These are phyloP conservation scores for Sporobolomyces phaffii DNA, from an alignment of 768 basidiomycete species.

Conservation along the genomic window DNA sequence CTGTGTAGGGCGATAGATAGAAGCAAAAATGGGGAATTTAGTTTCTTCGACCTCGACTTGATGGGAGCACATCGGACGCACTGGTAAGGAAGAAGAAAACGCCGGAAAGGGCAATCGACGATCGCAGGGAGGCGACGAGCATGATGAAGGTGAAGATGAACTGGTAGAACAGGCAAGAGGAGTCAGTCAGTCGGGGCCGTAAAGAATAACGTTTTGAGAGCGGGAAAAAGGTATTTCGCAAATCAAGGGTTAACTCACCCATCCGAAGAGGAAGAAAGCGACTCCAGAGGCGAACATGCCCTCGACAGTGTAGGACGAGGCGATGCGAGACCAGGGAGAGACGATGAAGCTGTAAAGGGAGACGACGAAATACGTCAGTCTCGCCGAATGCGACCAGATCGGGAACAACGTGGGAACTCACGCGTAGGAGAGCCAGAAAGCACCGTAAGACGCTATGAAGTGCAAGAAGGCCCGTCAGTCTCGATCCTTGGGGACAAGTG, in stretches of 20 bases:
- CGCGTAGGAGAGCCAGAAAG: slow-evolving; percentile 69
- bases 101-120: slow-evolving; percentile 47
- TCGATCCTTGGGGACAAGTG: too few species aligned
- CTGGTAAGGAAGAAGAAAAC: slow-evolving; percentile 49
- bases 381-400: background rate
- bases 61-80: background rate
- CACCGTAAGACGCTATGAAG: slow-evolving; percentile 60
- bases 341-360: slow-evolving; percentile 58
- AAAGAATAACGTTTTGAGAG: too few species aligned
- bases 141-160: slow-evolving; percentile 49
- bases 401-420: background rate
- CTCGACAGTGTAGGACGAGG: slow-evolving; percentile 52
- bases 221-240: too few species aligned
- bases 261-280: slow-evolving; percentile 59
- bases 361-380: background rate
- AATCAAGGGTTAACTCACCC: slow-evolving; percentile 49
- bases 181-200: background rate
- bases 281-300: slow-evolving; percentile 56
- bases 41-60: too few species aligned
- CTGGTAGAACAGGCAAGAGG: slow-evolving; percentile 40
- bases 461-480: too few species aligned
- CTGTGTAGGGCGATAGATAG: too few species aligned
- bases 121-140: slow-evolving; percentile 45
- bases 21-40: too few species aligned
- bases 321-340: slow-evolving; percentile 63